These are phyloP conservation scores for Forsythia suspensa DNA, from an alignment of 257 asterid genomes.

Conservation along the genomic window DNA sequence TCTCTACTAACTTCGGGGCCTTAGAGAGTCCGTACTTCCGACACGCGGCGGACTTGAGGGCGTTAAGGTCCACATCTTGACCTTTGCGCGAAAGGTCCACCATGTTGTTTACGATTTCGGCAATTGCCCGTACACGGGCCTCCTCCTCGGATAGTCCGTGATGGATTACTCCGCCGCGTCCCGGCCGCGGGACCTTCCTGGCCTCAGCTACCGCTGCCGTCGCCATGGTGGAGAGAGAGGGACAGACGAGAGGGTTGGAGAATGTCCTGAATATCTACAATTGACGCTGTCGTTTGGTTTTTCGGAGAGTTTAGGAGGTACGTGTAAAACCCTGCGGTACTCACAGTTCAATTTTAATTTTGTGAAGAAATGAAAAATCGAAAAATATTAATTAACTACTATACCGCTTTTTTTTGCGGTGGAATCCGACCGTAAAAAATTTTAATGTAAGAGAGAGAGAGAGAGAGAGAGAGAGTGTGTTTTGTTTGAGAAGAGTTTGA, in stretches of 20 bases:
- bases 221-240: conserved; percentile 33
- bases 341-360: too few relatives aligned
- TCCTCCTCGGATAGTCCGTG: conserved; percentile 86
- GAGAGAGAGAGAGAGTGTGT: too few relatives aligned
- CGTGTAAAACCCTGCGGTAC: background rate
- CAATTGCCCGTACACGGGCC: conserved; percentile 91
- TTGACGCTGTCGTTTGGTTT: background rate
- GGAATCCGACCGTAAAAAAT: too few relatives aligned
- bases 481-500: too few relatives aligned
- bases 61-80: conserved; percentile 81
- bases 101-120: conserved; percentile 92
- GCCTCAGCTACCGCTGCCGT: conserved; percentile 63
- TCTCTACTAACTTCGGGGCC: conserved; percentile 96
- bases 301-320: background rate
- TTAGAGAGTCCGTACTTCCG: conserved; percentile 88
- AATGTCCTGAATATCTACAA: background rate
- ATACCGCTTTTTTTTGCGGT: too few relatives aligned
- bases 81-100: conserved; percentile 84
- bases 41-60: conserved; percentile 87
- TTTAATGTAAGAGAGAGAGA: too few relatives aligned
- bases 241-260: background rate
- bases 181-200: conserved; percentile 91
- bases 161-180: conserved; percentile 87
- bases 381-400: too few relatives aligned
- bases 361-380: too few relatives aligned